These are phyloP conservation scores for Erythrophleum fordii DNA, from an alignment of 306 rosid species.

Conservation along the genomic window DNA sequence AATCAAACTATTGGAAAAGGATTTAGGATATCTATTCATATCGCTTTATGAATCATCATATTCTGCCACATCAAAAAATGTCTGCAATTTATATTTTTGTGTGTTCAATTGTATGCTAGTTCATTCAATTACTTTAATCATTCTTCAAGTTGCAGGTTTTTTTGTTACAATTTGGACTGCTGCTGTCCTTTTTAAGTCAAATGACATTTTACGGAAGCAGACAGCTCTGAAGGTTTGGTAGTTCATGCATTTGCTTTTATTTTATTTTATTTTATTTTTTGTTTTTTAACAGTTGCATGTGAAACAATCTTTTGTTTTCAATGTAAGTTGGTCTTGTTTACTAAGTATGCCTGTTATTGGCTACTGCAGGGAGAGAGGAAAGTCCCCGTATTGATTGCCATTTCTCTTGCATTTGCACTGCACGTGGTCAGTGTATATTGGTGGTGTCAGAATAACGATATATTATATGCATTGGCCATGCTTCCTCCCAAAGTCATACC, in stretches of 20 bases:
- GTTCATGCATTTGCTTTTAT: conserved; percentile 2
- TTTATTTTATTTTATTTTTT: too few species aligned
- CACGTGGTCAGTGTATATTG: conserved; percentile 90
- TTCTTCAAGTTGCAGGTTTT: conserved; percentile 52
- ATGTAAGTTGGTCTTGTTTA: conserved; percentile 14
- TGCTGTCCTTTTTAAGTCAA: conserved; percentile 90
- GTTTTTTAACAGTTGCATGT: neutral
- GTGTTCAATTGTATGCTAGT: neutral
- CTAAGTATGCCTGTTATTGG: conserved; percentile 34
- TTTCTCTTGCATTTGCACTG: conserved; percentile 74
- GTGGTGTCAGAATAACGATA: conserved; percentile 96
- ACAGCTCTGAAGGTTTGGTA: conserved; percentile 75
- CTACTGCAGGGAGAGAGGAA: conserved; percentile 97
- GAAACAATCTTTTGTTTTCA: neutral
- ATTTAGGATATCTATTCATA: conserved; percentile 2
- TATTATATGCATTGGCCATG: conserved; percentile 81
- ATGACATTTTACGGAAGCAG: conserved; percentile 86
- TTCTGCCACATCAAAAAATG: neutral
- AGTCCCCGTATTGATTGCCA: conserved; percentile 65
- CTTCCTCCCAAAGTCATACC: conserved; percentile 93
- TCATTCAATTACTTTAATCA: neutral
- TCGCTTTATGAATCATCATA: neutral
- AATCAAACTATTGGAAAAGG: neutral
- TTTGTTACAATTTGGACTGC: conserved; percentile 89
- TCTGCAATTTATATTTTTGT: neutral